Conservation (phyloP, 2,329 filamentous ascomycete genomes). For the Coniochaeta hoffmannii region DNA sequence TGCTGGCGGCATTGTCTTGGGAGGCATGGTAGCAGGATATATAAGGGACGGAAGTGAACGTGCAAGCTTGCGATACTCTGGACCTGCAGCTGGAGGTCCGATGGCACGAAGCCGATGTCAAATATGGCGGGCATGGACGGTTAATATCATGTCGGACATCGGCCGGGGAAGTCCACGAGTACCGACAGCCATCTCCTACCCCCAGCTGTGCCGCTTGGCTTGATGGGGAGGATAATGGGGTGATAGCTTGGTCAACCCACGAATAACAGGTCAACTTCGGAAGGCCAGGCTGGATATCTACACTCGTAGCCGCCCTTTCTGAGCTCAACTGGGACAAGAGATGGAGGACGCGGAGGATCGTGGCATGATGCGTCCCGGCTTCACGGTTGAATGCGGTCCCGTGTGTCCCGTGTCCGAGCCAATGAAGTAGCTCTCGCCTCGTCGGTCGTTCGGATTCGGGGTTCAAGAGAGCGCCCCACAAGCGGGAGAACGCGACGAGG, state of each 20-base stretch:
- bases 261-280: too few species aligned
- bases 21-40: not conserved
- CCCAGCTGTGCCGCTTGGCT: not conserved
- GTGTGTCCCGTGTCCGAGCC: not conserved
- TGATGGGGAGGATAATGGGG: too few species aligned
- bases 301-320: too few species aligned
- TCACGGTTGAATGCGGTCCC: not conserved
- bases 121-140: conserved; percentile 1
- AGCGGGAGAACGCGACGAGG: not conserved
- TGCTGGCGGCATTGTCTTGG: conserved; percentile 6
- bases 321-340: too few species aligned
- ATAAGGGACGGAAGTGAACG: not conserved
- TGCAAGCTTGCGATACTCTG: not conserved
- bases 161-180: conserved; percentile 16
- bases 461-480: not conserved
- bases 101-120: conserved; percentile 4
- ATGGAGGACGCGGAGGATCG: not conserved
- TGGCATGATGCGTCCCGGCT: not conserved
- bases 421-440: not conserved
- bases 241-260: too few species aligned
- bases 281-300: too few species aligned
- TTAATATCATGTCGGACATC: conserved; percentile 14
- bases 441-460: not conserved
- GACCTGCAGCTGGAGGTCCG: conserved; percentile 8
- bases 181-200: not conserved